phyloP scores from a whole-genome alignment of 2,329 filamentous ascomycete species.

The Monosporascus sp. region DNA sequence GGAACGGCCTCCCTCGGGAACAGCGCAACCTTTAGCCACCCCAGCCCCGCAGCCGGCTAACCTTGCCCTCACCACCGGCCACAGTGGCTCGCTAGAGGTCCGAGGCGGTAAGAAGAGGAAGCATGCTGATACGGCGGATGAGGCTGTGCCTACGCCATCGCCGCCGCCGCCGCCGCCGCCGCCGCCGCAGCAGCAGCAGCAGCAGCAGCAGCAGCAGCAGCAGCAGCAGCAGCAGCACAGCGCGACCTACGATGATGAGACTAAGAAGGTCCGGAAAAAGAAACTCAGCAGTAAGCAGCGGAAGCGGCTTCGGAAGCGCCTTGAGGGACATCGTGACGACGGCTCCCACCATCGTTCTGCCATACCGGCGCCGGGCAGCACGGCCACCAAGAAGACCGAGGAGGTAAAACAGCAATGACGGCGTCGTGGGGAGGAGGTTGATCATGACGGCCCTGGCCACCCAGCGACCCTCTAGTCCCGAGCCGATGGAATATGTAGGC shows the following conservation, averaged over 20 bases:
- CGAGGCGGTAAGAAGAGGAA: neutral
- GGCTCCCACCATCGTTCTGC: neutral
- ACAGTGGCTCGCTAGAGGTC: neutral
- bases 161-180: too few relatives aligned
- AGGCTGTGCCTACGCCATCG: neutral
- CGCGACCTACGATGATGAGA: neutral
- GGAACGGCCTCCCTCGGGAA: neutral
- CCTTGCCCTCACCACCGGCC: neutral
- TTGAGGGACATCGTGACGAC: neutral
- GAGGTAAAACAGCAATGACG: neutral
- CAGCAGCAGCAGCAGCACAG: neutral
- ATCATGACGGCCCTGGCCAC: conserved; percentile 2
- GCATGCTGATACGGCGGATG: neutral
- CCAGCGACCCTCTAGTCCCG: conserved; percentile 4
- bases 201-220: neutral
- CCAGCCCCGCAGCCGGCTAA: neutral
- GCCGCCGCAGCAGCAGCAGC: neutral
- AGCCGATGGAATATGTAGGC: neutral
- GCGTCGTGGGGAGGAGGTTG: neutral
- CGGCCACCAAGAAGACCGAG: neutral
- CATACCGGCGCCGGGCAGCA: too few relatives aligned
- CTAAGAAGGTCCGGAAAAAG: too few relatives aligned
- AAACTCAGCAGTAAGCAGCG: neutral
- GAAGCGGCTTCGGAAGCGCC: neutral
- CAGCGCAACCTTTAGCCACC: neutral